Conservation (phyloP, 257 asterid genomes). For the Anisodus acutangulus region DNA sequence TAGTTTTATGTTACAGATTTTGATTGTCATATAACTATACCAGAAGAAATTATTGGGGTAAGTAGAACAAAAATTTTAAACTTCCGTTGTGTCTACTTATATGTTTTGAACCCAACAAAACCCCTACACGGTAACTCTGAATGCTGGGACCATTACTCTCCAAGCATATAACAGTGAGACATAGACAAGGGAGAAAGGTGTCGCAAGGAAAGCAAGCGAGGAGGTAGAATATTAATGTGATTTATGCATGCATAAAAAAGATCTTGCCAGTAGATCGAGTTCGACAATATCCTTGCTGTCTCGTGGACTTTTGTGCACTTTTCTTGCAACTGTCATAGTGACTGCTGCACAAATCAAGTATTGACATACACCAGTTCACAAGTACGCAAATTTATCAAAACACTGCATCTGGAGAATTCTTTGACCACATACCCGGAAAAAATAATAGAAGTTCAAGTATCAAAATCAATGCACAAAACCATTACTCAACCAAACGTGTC, state of each 20-base stretch:
- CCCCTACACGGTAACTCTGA: neutral
- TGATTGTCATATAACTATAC: too few relatives aligned
- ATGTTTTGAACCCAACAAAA: too few relatives aligned
- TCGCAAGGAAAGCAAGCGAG: neutral
- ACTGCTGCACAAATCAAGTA: neutral
- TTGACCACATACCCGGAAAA: neutral
- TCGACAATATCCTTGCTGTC: neutral
- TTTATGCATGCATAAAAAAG: neutral
- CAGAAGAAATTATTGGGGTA: too few relatives aligned
- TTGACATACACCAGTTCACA: slow-evolving; percentile 2
- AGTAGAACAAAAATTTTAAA: too few relatives aligned
- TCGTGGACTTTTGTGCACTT: neutral
- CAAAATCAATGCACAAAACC: slow-evolving; percentile 6
- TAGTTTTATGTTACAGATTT: too few relatives aligned
- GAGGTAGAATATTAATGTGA: neutral
- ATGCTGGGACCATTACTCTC: neutral
- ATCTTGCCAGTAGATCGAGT: slow-evolving; percentile 22
- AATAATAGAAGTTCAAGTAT: neutral
- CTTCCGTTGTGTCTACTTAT: too few relatives aligned
- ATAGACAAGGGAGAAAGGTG: neutral
- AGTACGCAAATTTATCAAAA: neutral
- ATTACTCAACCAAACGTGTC: neutral
- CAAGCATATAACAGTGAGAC: neutral
- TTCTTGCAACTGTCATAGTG: neutral
- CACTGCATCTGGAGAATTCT: neutral